Evolutionary conservation across 257 asterid species (phyloP).

Genomic region (Eucommia ulmoides): DNA sequence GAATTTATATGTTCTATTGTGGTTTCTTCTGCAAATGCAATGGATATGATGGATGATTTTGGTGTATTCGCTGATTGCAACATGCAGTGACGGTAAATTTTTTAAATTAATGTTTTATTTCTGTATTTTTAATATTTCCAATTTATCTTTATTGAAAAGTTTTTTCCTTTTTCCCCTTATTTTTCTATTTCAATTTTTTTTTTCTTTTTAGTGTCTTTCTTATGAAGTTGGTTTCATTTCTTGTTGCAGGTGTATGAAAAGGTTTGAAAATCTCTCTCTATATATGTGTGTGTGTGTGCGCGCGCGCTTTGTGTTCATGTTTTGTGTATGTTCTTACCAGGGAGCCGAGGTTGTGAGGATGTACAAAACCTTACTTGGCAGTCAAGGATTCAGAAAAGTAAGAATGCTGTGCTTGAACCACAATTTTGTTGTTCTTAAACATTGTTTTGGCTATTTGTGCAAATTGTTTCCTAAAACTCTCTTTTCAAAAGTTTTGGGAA

Average conservation of each 20-base stretch:
- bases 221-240: conserved; percentile 14
- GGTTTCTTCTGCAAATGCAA: conserved; percentile 9
- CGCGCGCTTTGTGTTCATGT: background rate
- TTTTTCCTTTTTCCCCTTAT: background rate
- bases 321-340: conserved; percentile 23
- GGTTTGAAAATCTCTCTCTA: conserved; percentile 22
- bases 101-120: conserved; percentile 6
- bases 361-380: conserved; percentile 73
- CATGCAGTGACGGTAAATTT: conserved; percentile 64
- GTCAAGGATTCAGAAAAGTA: conserved; percentile 72
- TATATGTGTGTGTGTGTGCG: conserved; percentile 5
- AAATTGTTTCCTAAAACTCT: no score
- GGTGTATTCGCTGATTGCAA: conserved; percentile 6
- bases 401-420: no score
- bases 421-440: no score
- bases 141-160: no score
- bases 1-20: no score
- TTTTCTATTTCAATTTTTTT: conserved; percentile 17
- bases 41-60: conserved; percentile 26
- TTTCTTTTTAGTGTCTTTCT: conserved; percentile 6
- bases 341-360: conserved; percentile 92
- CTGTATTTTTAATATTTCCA: conserved; percentile 5
- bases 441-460: no score
- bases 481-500: no score
- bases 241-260: conserved; percentile 69